A percentile compares a stretch with the other conserved stretches of the same genome.
phyloP scores from a whole-genome alignment of 768 basidiomycete genomes.

The Heimioporus sp. region DNA sequence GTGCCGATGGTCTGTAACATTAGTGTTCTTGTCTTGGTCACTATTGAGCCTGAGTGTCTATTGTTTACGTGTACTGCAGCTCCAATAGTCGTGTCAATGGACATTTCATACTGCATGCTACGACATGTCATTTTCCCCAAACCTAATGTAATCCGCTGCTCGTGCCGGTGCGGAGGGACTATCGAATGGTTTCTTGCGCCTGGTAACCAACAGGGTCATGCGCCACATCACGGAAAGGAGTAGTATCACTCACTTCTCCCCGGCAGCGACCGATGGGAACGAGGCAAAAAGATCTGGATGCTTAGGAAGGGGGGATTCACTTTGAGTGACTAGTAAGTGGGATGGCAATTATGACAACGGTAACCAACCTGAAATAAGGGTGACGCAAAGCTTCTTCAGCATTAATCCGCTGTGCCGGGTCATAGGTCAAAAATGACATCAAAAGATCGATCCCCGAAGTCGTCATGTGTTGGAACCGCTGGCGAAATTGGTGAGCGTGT shows the following conservation, averaged over 20 bases:
- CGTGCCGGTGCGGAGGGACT: constrained; percentile 81
- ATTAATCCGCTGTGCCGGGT: constrained; percentile 81
- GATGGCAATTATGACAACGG: neutral
- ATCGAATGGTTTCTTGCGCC: constrained; percentile 73
- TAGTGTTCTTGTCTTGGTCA: neutral
- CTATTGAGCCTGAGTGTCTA: neutral
- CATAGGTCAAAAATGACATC: constrained; percentile 80
- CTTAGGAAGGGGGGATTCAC: constrained; percentile 93
- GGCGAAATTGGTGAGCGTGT: constrained; percentile 73
- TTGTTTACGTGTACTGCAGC: neutral
- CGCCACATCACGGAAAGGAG: neutral
- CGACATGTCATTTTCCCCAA: constrained; percentile 59
- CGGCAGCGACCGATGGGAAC: constrained; percentile 94
- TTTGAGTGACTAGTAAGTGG: constrained; percentile 28
- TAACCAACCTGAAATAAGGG: constrained; percentile 78
- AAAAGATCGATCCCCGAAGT: constrained; percentile 83
- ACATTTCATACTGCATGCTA: constrained; percentile 8
- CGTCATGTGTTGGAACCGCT: constrained; percentile 84
- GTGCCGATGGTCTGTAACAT: constrained; percentile 4
- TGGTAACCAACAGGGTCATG: constrained; percentile 29
- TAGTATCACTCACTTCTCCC: constrained; percentile 70
- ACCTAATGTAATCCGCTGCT: constrained; percentile 62
- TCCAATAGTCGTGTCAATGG: neutral
- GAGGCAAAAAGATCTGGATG: constrained; percentile 95
- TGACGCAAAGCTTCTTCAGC: constrained; percentile 91